Percentiles rank a stretch among this genome's conserved stretches.
phyloP scores from a whole-genome alignment of 768 basidiomycete species.

The Pholiota microspora region DNA sequence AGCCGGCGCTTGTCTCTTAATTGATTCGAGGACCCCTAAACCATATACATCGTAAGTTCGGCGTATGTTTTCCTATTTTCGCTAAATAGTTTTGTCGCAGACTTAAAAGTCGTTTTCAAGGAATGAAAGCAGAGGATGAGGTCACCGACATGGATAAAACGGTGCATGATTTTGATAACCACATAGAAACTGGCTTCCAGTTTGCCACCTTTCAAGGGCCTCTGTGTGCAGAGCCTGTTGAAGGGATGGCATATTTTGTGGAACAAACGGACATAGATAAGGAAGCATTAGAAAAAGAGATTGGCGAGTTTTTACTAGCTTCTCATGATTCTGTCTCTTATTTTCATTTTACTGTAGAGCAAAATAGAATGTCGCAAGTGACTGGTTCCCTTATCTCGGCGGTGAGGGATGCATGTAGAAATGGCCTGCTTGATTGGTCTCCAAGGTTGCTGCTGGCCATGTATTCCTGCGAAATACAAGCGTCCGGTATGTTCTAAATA shows the following conservation, averaged over 20 bases:
- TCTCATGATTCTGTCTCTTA: background rate
- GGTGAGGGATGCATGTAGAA: constrained; percentile 86
- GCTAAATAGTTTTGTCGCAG: constrained; percentile 30
- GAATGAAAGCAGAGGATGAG: constrained; percentile 28
- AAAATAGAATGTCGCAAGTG: constrained; percentile 79
- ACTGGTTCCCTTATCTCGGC: constrained; percentile 89
- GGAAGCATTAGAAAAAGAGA: constrained; percentile 60
- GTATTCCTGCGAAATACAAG: constrained; percentile 98
- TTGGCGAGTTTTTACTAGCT: constrained; percentile 40
- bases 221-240: constrained; percentile 90
- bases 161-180: constrained; percentile 66
- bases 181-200: constrained; percentile 93
- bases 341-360: constrained; percentile 41
- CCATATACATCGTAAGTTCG: constrained; percentile 54
- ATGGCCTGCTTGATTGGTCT: constrained; percentile 94
- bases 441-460: constrained; percentile 96
- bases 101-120: constrained; percentile 49
- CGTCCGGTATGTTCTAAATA: constrained; percentile 69
- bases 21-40: constrained; percentile 62
- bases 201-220: constrained; percentile 94
- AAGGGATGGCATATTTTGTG: constrained; percentile 89
- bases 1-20: constrained; percentile 81
- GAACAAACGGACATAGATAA: constrained; percentile 69
- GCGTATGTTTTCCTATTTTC: background rate
- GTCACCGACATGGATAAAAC: constrained; percentile 32